Evolutionary conservation across 2,329 filamentous ascomycete genomes (phyloP), one percentile per base, ranked within the genome.

Genomic region (Canariomyces notabilis): DNA sequence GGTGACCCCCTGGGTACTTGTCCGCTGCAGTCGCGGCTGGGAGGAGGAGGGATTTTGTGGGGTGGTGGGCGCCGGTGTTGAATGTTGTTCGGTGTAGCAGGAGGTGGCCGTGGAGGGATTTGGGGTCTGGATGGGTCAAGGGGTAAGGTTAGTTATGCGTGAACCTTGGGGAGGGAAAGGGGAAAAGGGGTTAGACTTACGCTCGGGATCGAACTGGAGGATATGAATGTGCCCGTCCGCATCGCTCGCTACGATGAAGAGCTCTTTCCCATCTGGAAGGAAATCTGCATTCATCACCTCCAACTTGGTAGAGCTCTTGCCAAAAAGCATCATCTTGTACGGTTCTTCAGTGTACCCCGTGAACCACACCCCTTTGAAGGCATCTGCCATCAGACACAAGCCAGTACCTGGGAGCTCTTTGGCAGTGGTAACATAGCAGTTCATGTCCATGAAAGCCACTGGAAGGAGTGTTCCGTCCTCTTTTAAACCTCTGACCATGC

Each of bases 401-500:
- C 91, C 90, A 0, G 89, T 94, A 1, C 85, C 82, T 3, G 82
- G 82, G 15, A 98, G 75, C 58, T 89, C 87, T 61, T 90, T 93
- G 44, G 89, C 78, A n/a, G 85, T 81, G 2, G 83, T 87, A 11
- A 95, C 88, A 59, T 95, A 93, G 66, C 87, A 94, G 68, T 88
- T 93, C 82, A 96, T 94, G 61, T 98, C 93, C 75, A 98, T 86
- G 62, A 98, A 98, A 0, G 93, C 93, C 3, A 98, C 91, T 0
- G 93, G 93, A 1, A 97, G 74, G 42, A 97, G 76, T 1, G 87
- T 89, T 1, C 90, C 89, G 62, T 98, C 93, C 65, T 98, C 93
- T 64, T 96, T 96, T 3, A 98, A 75, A 33, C 93, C 93, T 49
- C 93, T 79, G 1, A 98, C 89, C 86, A 98, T 94, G 64, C 89